Evolutionary conservation across 495 filamentous ascomycete species (phyloP).

Genomic region (Amphirosellinia nigrospora): DNA sequence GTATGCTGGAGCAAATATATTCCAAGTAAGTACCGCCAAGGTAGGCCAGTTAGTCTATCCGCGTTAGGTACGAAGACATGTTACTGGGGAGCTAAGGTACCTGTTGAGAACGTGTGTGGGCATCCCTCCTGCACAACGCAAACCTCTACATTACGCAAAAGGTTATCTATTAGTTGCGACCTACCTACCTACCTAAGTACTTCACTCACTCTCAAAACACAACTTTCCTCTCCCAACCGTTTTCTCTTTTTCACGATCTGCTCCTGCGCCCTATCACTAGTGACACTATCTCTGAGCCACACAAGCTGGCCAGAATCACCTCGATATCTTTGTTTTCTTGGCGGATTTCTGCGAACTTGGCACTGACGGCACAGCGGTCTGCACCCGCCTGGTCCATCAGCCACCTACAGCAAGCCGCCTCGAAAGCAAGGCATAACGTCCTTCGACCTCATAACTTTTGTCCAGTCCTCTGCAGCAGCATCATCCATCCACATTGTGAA

Average conservation of each 20-base stretch:
- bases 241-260: neutral
- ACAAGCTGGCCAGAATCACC: neutral
- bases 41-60: neutral
- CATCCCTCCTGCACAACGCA: constrained; percentile 17
- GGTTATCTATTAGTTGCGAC: constrained; percentile 21
- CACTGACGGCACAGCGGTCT: constrained; percentile 41
- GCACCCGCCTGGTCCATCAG: constrained; percentile 41
- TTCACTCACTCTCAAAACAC: neutral
- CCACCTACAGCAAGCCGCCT: constrained; percentile 19
- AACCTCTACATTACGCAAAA: constrained; percentile 29
- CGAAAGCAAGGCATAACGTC: constrained; percentile 17
- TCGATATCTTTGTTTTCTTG: constrained; percentile 5
- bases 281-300: neutral
- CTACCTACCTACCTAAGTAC: no score
- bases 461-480: constrained; percentile 31
- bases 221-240: constrained; percentile 21
- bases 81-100: neutral
- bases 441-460: constrained; percentile 28
- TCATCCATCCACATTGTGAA: constrained; percentile 10
- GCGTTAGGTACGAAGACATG: neutral
- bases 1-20: neutral
- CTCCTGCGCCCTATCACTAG: neutral
- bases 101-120: neutral
- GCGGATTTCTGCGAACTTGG: constrained; percentile 23
- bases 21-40: neutral